phyloP scores from a whole-genome alignment of 495 filamentous ascomycete species.

The Aspergillus leporis region DNA sequence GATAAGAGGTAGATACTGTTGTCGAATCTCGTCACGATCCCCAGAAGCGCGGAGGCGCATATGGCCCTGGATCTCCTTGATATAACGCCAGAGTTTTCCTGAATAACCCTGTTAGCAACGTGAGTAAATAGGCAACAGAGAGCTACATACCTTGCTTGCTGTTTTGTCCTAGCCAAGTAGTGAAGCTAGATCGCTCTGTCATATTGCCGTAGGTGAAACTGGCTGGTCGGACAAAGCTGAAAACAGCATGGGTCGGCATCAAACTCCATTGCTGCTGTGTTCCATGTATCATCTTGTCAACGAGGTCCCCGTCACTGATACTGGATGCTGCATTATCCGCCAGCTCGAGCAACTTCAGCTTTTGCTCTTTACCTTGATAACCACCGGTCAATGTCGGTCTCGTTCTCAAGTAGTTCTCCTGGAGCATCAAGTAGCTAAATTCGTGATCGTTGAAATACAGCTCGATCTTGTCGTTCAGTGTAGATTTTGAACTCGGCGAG shows the following conservation, averaged over 20 bases:
- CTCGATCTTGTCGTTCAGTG: slow-evolving; percentile 95
- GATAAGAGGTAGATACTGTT: slow-evolving; percentile 89
- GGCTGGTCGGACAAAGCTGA: slow-evolving; percentile 92
- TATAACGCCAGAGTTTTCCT: slow-evolving; percentile 78
- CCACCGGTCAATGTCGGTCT: slow-evolving; percentile 63
- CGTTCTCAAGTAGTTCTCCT: slow-evolving; percentile 93
- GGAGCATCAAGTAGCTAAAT: slow-evolving; percentile 93
- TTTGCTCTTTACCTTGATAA: slow-evolving; percentile 63
- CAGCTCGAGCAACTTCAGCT: slow-evolving; percentile 79
- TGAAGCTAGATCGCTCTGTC: slow-evolving; percentile 64
- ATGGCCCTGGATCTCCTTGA: slow-evolving; percentile 95
- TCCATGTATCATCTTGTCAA: slow-evolving; percentile 97
- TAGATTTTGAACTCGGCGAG: slow-evolving; percentile 72
- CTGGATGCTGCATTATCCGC: slow-evolving; percentile 85
- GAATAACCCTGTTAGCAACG: slow-evolving; percentile 16
- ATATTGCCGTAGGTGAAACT: slow-evolving; percentile 83
- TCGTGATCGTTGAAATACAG: slow-evolving; percentile 99
- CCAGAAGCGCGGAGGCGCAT: slow-evolving; percentile 90
- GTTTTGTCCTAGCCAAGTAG: slow-evolving; percentile 91
- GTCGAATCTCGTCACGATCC: slow-evolving; percentile 91
- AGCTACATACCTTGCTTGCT: slow-evolving; percentile 68
- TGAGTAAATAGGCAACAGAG: background rate
- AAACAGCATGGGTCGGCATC: slow-evolving; percentile 96
- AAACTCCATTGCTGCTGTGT: slow-evolving; percentile 97
- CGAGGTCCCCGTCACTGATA: slow-evolving; percentile 95